Evolutionary conservation across 2,329 filamentous ascomycete genomes (phyloP), one percentile per base, ranked within the genome.

Genomic region (Cladosporium sp.): DNA sequence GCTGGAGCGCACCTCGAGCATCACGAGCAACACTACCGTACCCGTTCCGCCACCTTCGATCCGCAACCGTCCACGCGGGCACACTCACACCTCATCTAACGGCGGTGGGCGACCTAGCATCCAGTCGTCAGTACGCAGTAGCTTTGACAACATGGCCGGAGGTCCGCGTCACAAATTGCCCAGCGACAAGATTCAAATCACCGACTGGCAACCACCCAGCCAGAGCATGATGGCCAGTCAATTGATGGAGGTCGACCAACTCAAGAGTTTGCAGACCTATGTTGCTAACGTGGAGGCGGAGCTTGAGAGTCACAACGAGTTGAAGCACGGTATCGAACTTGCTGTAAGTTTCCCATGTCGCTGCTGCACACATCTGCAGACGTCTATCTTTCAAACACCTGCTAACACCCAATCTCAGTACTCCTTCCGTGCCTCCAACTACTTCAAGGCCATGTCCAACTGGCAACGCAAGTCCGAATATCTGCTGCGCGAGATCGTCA

Each of bases 401-500:
- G 30, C 13, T 22, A 44, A 43, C 22, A 18, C 29, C n/a, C 22
- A 18, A 13, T 9, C 43, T 18, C 55, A 81, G 78, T 97, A 95
- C 66, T 90, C 89, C 12, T 87, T 89, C 3, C 82, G 90, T 24
- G 86, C 92, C 54, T 79, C 82, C 32, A 97, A 97, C 63, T 81
- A 85, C 13, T 76, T 75, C 55, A 91, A 87, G 69, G 89, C 92
- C 13, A 92, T 97, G 87, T 79, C 85, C 17, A 99, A 99, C 69
- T 99, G 93, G 92, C 91, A 99, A 74, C 84, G 87, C 64, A 97
- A 97, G 74, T 95, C 89, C 50, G 85, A 88, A 24, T 96, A 97
- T 66, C 73, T 99, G 36, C 77, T 97, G 11, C 79, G 88, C 30
- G 93, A 99, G 73, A 96, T 95, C 67, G 90, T 97, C 69, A 97